Evolutionary conservation across 768 basidiomycete species (phyloP).

Genomic region (Favolaschia claudopus): DNA sequence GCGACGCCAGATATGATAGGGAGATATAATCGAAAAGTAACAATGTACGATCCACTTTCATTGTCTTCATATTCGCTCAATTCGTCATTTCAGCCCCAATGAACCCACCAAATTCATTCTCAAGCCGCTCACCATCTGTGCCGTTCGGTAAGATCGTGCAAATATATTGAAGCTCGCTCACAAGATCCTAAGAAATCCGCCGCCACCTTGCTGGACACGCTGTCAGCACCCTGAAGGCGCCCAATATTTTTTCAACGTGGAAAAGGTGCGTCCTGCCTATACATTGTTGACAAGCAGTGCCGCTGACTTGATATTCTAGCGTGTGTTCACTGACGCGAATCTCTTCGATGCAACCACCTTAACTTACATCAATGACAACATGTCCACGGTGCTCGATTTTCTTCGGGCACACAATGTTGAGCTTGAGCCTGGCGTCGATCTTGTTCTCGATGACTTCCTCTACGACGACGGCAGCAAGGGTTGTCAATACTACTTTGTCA

Average conservation of each 20-base stretch:
- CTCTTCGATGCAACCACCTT: conserved; percentile 47
- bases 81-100: neutral
- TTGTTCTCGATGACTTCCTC: conserved; percentile 53
- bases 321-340: conserved; percentile 63
- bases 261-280: conserved; percentile 44
- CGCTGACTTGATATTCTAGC: conserved; percentile 36
- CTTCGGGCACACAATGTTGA: conserved; percentile 30
- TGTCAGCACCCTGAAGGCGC: conserved; percentile 67
- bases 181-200: neutral
- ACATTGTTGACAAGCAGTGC: neutral
- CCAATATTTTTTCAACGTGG: conserved; percentile 60
- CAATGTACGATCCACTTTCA: neutral
- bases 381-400: conserved; percentile 37
- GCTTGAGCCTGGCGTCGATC: conserved; percentile 46
- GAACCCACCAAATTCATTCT: conserved; percentile 11
- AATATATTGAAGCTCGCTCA: neutral
- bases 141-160: neutral
- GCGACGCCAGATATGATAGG: neutral
- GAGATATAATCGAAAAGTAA: conserved; percentile 7
- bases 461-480: conserved; percentile 24
- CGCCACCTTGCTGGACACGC: conserved; percentile 51
- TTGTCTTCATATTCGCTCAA: neutral
- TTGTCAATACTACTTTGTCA: conserved; percentile 39
- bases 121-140: conserved; percentile 9
- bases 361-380: conserved; percentile 45